Conservation (phyloP, 768 basidiomycete species). For the Tricholoma bakamatsutake region DNA sequence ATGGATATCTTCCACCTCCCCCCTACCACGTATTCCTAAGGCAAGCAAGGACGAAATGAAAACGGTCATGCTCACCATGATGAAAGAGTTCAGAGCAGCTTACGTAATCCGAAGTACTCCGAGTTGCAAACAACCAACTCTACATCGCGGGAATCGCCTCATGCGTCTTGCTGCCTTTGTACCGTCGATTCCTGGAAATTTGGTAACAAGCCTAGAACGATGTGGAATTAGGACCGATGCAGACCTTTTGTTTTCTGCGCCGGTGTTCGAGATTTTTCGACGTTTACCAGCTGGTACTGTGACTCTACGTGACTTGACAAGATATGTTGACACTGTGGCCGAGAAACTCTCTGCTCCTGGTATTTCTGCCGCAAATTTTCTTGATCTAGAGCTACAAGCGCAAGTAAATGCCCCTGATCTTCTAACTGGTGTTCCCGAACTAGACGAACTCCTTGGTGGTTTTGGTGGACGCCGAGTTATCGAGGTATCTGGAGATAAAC, state of each 20-base stretch:
- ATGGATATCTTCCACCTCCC: slow-evolving; percentile 84
- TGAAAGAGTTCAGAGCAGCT: slow-evolving; percentile 5
- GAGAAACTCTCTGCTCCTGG: slow-evolving; percentile 40
- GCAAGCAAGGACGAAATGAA: not conserved
- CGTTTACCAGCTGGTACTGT: slow-evolving; percentile 44
- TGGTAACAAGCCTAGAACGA: slow-evolving; percentile 41
- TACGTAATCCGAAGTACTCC: slow-evolving; percentile 16
- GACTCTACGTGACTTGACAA: slow-evolving; percentile 42
- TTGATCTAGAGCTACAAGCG: slow-evolving; percentile 16
- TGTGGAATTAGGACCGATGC: slow-evolving; percentile 49
- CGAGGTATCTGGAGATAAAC: slow-evolving; percentile 63
- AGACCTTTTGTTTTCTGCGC: slow-evolving; percentile 49
- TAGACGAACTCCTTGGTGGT: slow-evolving; percentile 49
- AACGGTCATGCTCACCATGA: slow-evolving; percentile 8
- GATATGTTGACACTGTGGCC: slow-evolving; percentile 32
- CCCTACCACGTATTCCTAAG: slow-evolving; percentile 40
- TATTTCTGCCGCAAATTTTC: slow-evolving; percentile 26
- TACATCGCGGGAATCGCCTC: not conserved
- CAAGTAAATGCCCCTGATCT: slow-evolving; percentile 17
- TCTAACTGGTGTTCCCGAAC: slow-evolving; percentile 35
- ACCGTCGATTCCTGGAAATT: slow-evolving; percentile 32
- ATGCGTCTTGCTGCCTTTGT: slow-evolving; percentile 39
- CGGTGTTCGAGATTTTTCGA: slow-evolving; percentile 44
- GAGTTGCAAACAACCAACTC: not conserved
- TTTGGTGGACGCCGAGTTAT: slow-evolving; percentile 49